Evolutionary conservation across 1,284 basidiomycete species (phyloP).

Genomic region (Coniophora puteana): DNA sequence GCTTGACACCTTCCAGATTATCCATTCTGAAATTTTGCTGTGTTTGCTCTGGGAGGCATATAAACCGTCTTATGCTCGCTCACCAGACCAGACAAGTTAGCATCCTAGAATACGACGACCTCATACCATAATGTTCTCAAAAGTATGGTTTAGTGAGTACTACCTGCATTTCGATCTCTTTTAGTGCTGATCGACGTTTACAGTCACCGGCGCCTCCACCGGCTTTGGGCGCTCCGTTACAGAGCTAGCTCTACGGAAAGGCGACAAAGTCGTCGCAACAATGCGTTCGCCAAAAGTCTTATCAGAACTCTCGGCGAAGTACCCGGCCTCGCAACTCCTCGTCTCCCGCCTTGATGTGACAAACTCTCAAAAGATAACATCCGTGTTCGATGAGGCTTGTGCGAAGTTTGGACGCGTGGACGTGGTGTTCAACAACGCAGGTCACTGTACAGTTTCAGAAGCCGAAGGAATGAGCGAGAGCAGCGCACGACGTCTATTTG

Average conservation of each 20-base stretch:
- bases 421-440: conserved; percentile 32
- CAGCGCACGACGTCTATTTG: conserved; percentile 25
- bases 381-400: conserved; percentile 20
- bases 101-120: too few relatives aligned
- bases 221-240: conserved; percentile 22
- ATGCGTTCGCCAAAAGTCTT: conserved; percentile 12
- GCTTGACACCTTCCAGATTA: too few relatives aligned
- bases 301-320: conserved; percentile 11
- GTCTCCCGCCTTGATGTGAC: conserved; percentile 30
- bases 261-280: conserved; percentile 25
- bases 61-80: too few relatives aligned
- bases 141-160: conserved; percentile 25
- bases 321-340: conserved; percentile 37
- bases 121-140: too few relatives aligned
- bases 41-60: too few relatives aligned
- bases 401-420: conserved; percentile 26
- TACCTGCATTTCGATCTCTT: background rate
- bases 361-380: conserved; percentile 12
- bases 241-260: conserved; percentile 20
- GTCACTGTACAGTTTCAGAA: conserved; percentile 15
- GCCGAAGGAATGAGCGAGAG: conserved; percentile 32
- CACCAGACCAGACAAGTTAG: too few relatives aligned
- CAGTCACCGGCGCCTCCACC: conserved; percentile 25
- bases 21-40: too few relatives aligned
- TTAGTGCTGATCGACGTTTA: background rate